Base-by-base conservation (phyloP, 495 filamentous ascomycete species). In the Eremomyces bilateralis region DNA sequence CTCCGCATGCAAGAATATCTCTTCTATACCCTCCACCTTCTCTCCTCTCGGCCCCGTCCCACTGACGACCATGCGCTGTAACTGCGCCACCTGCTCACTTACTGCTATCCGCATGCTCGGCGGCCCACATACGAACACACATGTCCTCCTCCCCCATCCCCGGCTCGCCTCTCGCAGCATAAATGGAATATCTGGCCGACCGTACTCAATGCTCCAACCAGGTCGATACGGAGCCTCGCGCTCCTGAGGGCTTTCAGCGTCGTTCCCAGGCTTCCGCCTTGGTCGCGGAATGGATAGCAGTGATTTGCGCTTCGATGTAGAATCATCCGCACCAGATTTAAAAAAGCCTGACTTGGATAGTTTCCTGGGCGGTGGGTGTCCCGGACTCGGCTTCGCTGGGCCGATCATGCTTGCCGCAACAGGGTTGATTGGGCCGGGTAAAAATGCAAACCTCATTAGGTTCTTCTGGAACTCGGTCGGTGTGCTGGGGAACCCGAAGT, bases 1-100 rank as follows among this genome's bases (percentile, higher is more conserved):
- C 63, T 95, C 85, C 8, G 83, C 76, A 62, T 94, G 85, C 53
- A 95, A 52, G 51, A 82, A 92, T 38, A 95, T 74, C 67, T 95
- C 85, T 48, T 93, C 85, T n/a, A n/a, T n/a, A n/a, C n/a, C n/a
- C n/a, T n/a, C n/a, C n/a, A n/a, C n/a, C n/a, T n/a, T n/a, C n/a
- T n/a, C n/a, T n/a, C n/a, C n/a, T n/a, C n/a, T n/a, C 29, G 72
- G 68, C 34, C 64, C 64, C 13, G 71, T 65, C 43, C 78, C 73
- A 2, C 62, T 65, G 76, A 79, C 77, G 21, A 95, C 83, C 53
- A 73, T 66, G 22, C 63, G 62, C 62, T 95, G 85, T 47, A 93
- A 55, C 37, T 69, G 59, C 0, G 85, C 85, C 16, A 93, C 81
- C 0, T 77, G 73, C 41, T 68, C 77, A 8, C 77, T 71, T 21